A percentile compares a stretch with the other conserved stretches of the same genome.
These are phyloP conservation scores for Coccomyxa subellipsoidea DNA, from an alignment of 163 green algal genomes.

Conservation along the genomic window DNA sequence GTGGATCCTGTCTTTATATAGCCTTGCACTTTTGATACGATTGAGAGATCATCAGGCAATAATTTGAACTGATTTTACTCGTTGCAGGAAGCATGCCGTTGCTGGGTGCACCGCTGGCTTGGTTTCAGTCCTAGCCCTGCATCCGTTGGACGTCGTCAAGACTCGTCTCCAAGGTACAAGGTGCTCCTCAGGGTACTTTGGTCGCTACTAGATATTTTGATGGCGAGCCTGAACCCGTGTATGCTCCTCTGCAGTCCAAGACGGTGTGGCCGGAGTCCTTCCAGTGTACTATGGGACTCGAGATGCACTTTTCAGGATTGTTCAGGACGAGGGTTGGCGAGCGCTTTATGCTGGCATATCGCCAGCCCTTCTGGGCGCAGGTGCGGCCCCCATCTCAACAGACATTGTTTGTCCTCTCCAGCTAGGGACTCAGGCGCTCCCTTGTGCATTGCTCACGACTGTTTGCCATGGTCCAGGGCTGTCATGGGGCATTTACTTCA, in stretches of 20 bases:
- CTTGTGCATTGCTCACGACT: too few species aligned
- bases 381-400: too few species aligned
- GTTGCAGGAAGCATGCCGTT: slow-evolving; percentile 57
- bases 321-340: slow-evolving; percentile 45
- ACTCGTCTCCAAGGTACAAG: slow-evolving; percentile 72
- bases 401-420: too few species aligned
- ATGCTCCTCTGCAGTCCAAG: slow-evolving; percentile 69
- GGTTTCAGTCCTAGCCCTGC: slow-evolving; percentile 61
- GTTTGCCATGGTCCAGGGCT: slow-evolving; percentile 38
- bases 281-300: slow-evolving; percentile 50
- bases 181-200: not conserved
- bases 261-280: slow-evolving; percentile 37
- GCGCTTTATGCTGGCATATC: slow-evolving; percentile 65
- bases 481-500: slow-evolving; percentile 88
- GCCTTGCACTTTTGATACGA: too few species aligned
- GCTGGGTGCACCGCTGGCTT: slow-evolving; percentile 67
- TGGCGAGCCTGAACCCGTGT: too few species aligned
- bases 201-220: too few species aligned
- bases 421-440: too few species aligned
- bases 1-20: too few species aligned
- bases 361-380: slow-evolving; percentile 59
- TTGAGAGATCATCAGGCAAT: not conserved
- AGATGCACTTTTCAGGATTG: slow-evolving; percentile 48
- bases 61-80: not conserved
- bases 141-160: slow-evolving; percentile 88